Evolutionary conservation across 108 stramenopile genomes (phyloP), one percentile per base, ranked within the genome.

Genomic region (Cyclostephanos tholiformis): DNA sequence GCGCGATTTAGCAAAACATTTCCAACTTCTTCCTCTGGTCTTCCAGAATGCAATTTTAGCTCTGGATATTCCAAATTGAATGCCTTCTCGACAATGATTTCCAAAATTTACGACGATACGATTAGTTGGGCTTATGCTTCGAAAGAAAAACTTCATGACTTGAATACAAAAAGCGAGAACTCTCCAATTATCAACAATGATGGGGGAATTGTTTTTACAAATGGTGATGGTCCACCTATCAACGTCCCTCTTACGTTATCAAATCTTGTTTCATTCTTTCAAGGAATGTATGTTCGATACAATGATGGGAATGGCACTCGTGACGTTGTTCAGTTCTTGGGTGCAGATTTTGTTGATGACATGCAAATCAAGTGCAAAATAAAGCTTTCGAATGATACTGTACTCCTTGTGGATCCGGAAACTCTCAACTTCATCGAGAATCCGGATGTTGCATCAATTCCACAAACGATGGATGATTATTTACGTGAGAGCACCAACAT

Each of bases 91-190:
- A 53, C 30, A 39, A 39, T 20, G 32, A 39, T 13, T 52, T 35
- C 10, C 65, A 74, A 51, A 51, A 66, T 77, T 2, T 71, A 73
- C 25, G 73, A 67, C 32, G 74, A 72, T 72, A 52, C 46, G 0
- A 65, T 57, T 11, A 25, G 77, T 38, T 27, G 82, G 6, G 23
- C 61, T 6, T 46, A 57, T 7, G 20, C 67, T 0, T 35, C 57
- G 7, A 30, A 67, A 1, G 48, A 50, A 20, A 35, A 67, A 58
- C 2, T 76, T 17, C 20, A 26, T 23, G 36, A n/a, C 44, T 36
- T 4, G 36, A 62, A 0, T 32, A 32, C 9, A 35, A 64, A 55
- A 13, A 53, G 26, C 20, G 10, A 69, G 1, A 67, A 76, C 58
- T 69, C 69, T 44, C 67, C 69, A 0, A 57, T 71, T 36, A 46